Evolutionary conservation across 2,329 filamentous ascomycete genomes (phyloP), one percentile per base, ranked within the genome.

Genomic region (Claviceps pusilla): DNA sequence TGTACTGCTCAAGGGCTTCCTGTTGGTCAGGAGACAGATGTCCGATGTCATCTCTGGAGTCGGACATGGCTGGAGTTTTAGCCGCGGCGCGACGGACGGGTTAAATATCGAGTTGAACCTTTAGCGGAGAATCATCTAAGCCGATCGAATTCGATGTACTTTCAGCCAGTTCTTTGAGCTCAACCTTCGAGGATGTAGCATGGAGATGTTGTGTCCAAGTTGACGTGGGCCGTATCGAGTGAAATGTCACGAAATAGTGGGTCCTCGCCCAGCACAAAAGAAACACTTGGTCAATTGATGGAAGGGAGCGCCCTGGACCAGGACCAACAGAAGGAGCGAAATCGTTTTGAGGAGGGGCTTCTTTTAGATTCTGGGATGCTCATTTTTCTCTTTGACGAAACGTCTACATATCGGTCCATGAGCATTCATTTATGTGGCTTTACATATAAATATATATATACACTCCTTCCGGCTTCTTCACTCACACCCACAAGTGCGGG

Each of bases 1-100:
- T 88, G 69, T 89, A 95, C 64, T 95, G 91, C 62, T 95, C 84
- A 31, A 98, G 79, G 49, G 88, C 86, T 52, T 84, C 79, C 68
- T 89, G 89, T 73, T 97, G 89, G 60, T 79, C 79, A 58, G 83
- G 73, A 51, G 85, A 86, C 64, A 96, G 83, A 69, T 83, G 77
- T 62, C 77, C 77, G 62, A 86, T 75, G 67, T 87, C 82, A 56
- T 63, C 57, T 31, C 61, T 60, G 45, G 55, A 59, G 59, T 70
- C 66, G 37, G 68, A 65, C 69, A 71, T 71, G 46, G 19, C 45
- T 19, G 29, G 48, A 16, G 12, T 35, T 28, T 37, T 16, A 46
- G 19, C 49, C 37, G 49, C 54, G 29, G 33, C 46, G 49, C 49
- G n/a, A 37, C 45, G 43, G 49, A 28, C 35, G 19, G 28, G 19